A percentile compares a stretch with the other conserved stretches of the same genome.
Conservation (phyloP, 176 grass and related monocot genomes). For the Eremochloa ophiuroides region DNA sequence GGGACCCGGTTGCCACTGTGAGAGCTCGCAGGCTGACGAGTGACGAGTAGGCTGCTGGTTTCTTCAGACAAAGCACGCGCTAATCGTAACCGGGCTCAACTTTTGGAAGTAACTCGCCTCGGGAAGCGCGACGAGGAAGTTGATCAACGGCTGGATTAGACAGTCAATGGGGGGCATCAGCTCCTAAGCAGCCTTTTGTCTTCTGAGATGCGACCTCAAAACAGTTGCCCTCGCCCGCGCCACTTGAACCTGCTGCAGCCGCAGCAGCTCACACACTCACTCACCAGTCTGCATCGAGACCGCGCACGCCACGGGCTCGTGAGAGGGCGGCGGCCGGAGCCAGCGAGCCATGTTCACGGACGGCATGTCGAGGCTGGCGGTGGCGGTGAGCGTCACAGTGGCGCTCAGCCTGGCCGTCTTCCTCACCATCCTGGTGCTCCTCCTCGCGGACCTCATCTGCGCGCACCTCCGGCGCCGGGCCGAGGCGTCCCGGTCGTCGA, state of each 20-base stretch:
- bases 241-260: too few species aligned
- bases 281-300: not conserved
- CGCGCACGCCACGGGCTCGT: not conserved
- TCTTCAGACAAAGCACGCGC: not conserved
- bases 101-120: conserved; percentile 29
- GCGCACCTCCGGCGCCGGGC: conserved; percentile 30
- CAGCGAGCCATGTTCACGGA: conserved; percentile 27
- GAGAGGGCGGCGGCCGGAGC: not conserved
- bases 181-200: conserved; percentile 25
- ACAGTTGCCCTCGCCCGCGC: too few species aligned
- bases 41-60: not conserved
- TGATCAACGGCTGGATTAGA: conserved; percentile 28
- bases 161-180: conserved; percentile 8
- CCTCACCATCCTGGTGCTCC: conserved; percentile 47
- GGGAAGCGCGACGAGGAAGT: not conserved
- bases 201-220: conserved; percentile 4
- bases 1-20: not conserved
- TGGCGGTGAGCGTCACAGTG: conserved; percentile 43
- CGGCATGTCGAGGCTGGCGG: conserved; percentile 41
- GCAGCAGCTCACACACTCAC: not conserved
- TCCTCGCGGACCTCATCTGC: conserved; percentile 59
- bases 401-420: conserved; percentile 44
- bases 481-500: not conserved
- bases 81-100: conserved; percentile 16
- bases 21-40: not conserved